Conservation (phyloP, 208 protist species). For the Porcisia hertigi region DNA sequence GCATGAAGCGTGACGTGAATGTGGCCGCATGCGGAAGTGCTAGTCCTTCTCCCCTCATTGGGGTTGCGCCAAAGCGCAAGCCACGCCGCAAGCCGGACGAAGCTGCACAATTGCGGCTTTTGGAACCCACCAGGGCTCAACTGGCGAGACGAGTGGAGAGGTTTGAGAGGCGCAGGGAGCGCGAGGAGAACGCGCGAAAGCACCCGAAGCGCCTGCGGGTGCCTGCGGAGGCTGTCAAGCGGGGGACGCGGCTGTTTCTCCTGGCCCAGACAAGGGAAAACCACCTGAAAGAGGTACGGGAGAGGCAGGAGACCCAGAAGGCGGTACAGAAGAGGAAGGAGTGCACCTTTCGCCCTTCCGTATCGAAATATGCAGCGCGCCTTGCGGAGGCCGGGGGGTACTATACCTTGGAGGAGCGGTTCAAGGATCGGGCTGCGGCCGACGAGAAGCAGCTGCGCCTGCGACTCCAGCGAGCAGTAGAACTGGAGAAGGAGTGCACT, state of each 20-base stretch:
- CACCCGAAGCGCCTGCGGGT: slow-evolving; percentile 13
- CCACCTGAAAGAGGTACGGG: slow-evolving; percentile 22
- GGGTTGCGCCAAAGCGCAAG: slow-evolving; percentile 1
- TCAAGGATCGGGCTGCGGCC: slow-evolving; percentile 25
- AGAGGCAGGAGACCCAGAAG: slow-evolving; percentile 23
- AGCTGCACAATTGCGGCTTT: slow-evolving; percentile 40
- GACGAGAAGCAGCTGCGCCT: slow-evolving; percentile 41
- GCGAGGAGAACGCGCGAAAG: slow-evolving; percentile 34
- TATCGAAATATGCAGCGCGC: slow-evolving; percentile 48
- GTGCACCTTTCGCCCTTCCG: slow-evolving; percentile 65
- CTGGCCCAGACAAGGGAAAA: slow-evolving; percentile 26
- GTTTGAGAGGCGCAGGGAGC: slow-evolving; percentile 48
- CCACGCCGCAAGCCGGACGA: slow-evolving; percentile 31
- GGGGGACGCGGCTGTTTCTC: slow-evolving; percentile 62
- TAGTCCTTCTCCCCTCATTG: neutral
- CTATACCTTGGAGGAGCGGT: slow-evolving; percentile 36
- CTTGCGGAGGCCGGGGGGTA: slow-evolving; percentile 31
- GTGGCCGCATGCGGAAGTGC: neutral
- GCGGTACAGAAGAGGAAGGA: slow-evolving; percentile 32
- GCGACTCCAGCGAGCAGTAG: slow-evolving; percentile 37
- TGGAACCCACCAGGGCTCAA: slow-evolving; percentile 23
- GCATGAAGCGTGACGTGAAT: too few relatives aligned
- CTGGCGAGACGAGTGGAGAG: slow-evolving; percentile 47
- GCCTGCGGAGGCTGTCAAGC: slow-evolving; percentile 40
- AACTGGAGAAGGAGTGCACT: slow-evolving; percentile 37